These are phyloP conservation scores for Daldinia sp. DNA, from an alignment of 2,329 filamentous ascomycete genomes.

Conservation along the genomic window DNA sequence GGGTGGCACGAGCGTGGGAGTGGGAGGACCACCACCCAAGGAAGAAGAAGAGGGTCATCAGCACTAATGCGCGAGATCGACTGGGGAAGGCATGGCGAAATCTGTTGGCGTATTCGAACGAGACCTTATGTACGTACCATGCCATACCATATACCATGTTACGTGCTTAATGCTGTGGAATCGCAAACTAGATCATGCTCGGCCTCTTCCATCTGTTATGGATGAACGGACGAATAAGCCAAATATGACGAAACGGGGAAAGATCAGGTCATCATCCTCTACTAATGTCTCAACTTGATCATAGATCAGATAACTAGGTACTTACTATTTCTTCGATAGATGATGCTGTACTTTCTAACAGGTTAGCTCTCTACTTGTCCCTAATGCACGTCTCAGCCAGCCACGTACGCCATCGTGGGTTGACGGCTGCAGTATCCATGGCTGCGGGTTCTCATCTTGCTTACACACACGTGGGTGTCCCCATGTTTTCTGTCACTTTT, in stretches of 20 bases:
- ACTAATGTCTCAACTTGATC: not conserved
- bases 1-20: constrained; percentile 28
- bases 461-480: constrained; percentile 31
- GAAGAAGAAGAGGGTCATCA: constrained; percentile 13
- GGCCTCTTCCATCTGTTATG: not conserved
- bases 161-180: constrained; percentile 3
- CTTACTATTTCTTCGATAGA: not conserved
- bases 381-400: constrained; percentile 11
- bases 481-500: constrained; percentile 21
- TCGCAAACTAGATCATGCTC: not conserved
- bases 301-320: not conserved
- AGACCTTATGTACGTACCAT: not conserved
- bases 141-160: not conserved
- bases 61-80: constrained; percentile 42
- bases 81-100: constrained; percentile 31
- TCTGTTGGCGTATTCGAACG: constrained; percentile 10
- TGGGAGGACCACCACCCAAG: constrained; percentile 14
- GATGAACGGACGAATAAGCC: not conserved
- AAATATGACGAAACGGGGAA: not conserved
- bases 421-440: constrained; percentile 26
- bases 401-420: constrained; percentile 20
- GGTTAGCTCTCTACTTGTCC: not conserved
- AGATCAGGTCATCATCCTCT: not conserved
- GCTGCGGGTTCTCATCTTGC: constrained; percentile 31
- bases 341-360: not conserved